Evolutionary conservation across 768 basidiomycete species (phyloP).

Genomic region (Naganishia randhawae): DNA sequence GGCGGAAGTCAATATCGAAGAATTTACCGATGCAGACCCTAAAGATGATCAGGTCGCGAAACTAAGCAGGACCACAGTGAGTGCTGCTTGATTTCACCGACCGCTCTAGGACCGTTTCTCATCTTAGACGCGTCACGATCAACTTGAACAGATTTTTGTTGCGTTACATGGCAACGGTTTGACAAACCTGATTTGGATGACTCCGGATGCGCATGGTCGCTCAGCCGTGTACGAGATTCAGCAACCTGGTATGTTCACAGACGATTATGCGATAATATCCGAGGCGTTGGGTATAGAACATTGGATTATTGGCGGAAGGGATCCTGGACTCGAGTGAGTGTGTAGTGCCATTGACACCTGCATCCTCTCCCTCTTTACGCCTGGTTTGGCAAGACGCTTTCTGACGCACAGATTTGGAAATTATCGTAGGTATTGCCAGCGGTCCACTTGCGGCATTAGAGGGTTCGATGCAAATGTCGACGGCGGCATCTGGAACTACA

Average conservation of each 20-base stretch:
- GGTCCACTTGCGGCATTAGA: neutral
- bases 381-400: no score
- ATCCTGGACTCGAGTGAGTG: neutral
- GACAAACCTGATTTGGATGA: slow-evolving; percentile 38
- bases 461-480: neutral
- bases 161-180: slow-evolving; percentile 39
- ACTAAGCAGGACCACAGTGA: slow-evolving; percentile 27
- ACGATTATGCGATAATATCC: slow-evolving; percentile 23
- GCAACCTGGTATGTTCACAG: slow-evolving; percentile 20
- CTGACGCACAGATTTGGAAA: no score
- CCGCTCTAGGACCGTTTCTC: neutral
- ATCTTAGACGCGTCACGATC: neutral
- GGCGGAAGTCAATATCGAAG: slow-evolving; percentile 36
- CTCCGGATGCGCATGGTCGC: slow-evolving; percentile 24
- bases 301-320: slow-evolving; percentile 16
- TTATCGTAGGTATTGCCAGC: slow-evolving; percentile 12
- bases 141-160: slow-evolving; percentile 32
- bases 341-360: no score
- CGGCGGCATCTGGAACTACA: neutral
- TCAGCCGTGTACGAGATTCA: slow-evolving; percentile 31
- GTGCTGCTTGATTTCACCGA: neutral
- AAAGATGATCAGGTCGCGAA: slow-evolving; percentile 33
- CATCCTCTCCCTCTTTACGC: no score
- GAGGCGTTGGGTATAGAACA: slow-evolving; percentile 27
- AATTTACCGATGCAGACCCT: slow-evolving; percentile 27